Percentiles rank a stretch among this genome's conserved stretches.
phyloP scores from a whole-genome alignment of 306 rosid species.

The Lathyrus sativus region DNA sequence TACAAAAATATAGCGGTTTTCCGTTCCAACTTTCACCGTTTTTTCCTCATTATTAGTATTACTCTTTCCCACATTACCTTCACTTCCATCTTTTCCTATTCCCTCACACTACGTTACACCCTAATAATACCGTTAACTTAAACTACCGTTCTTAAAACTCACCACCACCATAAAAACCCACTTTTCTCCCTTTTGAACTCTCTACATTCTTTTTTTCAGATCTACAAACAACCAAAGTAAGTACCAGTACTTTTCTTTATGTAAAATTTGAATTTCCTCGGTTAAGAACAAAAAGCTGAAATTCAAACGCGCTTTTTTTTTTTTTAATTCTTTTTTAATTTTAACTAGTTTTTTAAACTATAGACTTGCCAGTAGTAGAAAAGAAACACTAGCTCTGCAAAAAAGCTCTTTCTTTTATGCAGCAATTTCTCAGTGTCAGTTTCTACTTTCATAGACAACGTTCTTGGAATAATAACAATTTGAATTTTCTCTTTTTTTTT shows the following conservation, averaged over 20 bases:
- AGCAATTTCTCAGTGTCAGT: slow-evolving; percentile 52
- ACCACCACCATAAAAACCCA: background rate
- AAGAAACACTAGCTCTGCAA: slow-evolving; percentile 36
- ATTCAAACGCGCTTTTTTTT: slow-evolving; percentile 22
- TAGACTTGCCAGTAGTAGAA: background rate
- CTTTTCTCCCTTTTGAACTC: slow-evolving; percentile 12
- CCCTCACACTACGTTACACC: slow-evolving; percentile 26
- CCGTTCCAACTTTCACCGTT: slow-evolving; percentile 26
- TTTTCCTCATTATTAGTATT: background rate
- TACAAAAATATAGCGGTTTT: slow-evolving; percentile 2
- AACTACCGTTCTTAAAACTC: background rate
- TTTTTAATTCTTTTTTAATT: background rate
- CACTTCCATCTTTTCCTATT: slow-evolving; percentile 12
- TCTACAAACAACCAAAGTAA: slow-evolving; percentile 31
- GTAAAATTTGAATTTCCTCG: slow-evolving; percentile 34
- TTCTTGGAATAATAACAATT: slow-evolving; percentile 63
- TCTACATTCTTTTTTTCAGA: slow-evolving; percentile 44
- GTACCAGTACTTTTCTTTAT: background rate
- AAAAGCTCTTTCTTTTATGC: slow-evolving; percentile 54
- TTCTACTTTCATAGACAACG: slow-evolving; percentile 71
- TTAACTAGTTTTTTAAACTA: background rate
- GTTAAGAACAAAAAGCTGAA: slow-evolving; percentile 53
- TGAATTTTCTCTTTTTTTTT: slow-evolving; percentile 28
- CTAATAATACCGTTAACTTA: slow-evolving; percentile 39
- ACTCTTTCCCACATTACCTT: background rate